Conservation (phyloP, 768 basidiomycete species). For the Lepiota brunneoincarnata region DNA sequence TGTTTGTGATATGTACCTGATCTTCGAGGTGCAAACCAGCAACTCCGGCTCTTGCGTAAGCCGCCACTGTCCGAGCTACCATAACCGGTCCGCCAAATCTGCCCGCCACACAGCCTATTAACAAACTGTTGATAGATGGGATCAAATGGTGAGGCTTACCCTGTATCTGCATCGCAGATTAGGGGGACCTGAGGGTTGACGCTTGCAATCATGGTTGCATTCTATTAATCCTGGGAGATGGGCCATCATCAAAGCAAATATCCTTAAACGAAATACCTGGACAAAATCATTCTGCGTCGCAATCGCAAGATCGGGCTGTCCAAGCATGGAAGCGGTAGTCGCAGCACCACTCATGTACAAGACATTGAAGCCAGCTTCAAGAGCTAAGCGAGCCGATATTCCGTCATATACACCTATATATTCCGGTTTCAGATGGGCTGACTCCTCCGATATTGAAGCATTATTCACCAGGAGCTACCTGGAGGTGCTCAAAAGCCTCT, state of each 20-base stretch:
- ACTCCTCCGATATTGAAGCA: neutral
- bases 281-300: conserved; percentile 55
- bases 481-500: neutral
- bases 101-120: neutral
- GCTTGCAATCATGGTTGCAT: conserved; percentile 47
- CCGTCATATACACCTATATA: conserved; percentile 46
- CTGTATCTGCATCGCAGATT: conserved; percentile 58
- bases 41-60: conserved; percentile 48
- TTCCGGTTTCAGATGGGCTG: neutral
- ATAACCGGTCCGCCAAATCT: conserved; percentile 55
- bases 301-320: conserved; percentile 53
- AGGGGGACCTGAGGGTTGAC: conserved; percentile 44
- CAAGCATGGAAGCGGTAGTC: conserved; percentile 53
- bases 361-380: conserved; percentile 49
- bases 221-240: conserved; percentile 17
- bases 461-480: conserved; percentile 8
- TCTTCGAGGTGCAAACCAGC: conserved; percentile 57
- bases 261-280: conserved; percentile 23
- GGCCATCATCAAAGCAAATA: neutral
- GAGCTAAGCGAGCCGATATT: conserved; percentile 48
- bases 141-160: conserved; percentile 24
- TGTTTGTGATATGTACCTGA: conserved; percentile 31
- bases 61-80: conserved; percentile 50
- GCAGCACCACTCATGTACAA: conserved; percentile 51
- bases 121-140: neutral